Base-by-base conservation (phyloP, 2,329 filamentous ascomycete genomes). In the Alternaria solani region DNA sequence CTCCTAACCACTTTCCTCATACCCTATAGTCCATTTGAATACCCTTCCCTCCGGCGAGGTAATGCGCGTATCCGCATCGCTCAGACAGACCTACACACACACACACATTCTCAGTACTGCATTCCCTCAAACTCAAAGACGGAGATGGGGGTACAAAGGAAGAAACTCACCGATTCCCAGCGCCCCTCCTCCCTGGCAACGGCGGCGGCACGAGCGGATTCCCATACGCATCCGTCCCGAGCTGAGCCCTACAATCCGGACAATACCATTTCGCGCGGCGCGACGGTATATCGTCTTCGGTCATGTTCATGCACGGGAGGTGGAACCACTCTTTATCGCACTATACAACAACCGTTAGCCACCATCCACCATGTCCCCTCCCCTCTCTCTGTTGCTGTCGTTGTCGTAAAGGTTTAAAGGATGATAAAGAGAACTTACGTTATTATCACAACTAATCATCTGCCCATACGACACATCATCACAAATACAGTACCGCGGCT, bases 301-400 rank as follows among this genome's bases (percentile, higher is more conserved):
- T 73, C 65, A 95, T 81, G 5, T 85, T 88, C 6, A 95, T 90
- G 71, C 92, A 95, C 64, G 88, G 87, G 41, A 95, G 84, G 74
- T 95, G 92, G 76, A 94, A 95, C 92, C 92, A 95, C 77, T 94
- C 91, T 64, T 88, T 88, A 69, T 92, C 89, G 80, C 92, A 95
- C 79, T 91, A 81, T 16, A 26, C 11, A 2, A 26, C 11, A 2
- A 36, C 6, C 32, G 32, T 36, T 36, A 36, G 32, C 32, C 32
- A 34, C 14, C 14, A 34, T 34, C 14, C 14, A 16, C 30, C 30
- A 32, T 32, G 5, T 32, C 6, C 32, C 32, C 5, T 34, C 32
- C 14, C 4, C 32, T 7, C n/a, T 34, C 32, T 2, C 32, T 39
- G 73, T 26, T 6, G 9, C n/a, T 42, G 18, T 12, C n/a, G n/a